Conservation (phyloP, 208 protist species). For the Leptomonas pyrrhocoris region DNA sequence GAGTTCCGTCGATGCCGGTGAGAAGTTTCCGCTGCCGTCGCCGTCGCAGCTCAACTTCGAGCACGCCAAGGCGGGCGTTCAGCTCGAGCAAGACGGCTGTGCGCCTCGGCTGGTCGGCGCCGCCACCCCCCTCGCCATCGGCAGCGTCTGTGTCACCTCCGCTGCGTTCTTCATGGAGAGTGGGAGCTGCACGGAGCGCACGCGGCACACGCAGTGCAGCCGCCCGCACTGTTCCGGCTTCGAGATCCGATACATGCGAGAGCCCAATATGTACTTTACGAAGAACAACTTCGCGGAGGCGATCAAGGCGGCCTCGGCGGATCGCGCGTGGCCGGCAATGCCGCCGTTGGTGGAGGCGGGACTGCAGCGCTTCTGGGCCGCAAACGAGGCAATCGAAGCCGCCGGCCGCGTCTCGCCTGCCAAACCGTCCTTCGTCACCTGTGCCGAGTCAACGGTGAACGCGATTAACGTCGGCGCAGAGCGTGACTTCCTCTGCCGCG, state of each 20-base stretch:
- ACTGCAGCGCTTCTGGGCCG: constrained; percentile 40
- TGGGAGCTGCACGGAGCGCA: constrained; percentile 45
- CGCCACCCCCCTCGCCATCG: constrained; percentile 38
- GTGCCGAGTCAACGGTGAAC: constrained; percentile 60
- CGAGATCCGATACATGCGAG: constrained; percentile 17
- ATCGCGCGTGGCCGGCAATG: constrained; percentile 40
- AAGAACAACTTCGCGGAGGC: constrained; percentile 34
- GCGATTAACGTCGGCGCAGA: constrained; percentile 52
- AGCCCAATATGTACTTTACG: constrained; percentile 37
- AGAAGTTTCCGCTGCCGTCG: neutral
- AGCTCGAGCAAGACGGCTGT: constrained; percentile 48
- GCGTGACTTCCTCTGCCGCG: constrained; percentile 64
- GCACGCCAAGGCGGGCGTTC: constrained; percentile 15
- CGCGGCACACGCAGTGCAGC: constrained; percentile 49
- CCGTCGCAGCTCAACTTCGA: constrained; percentile 42
- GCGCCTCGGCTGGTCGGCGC: constrained; percentile 22
- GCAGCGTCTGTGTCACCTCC: constrained; percentile 63
- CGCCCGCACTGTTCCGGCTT: constrained; percentile 54
- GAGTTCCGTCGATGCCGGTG: constrained; percentile 5
- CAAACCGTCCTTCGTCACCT: constrained; percentile 44
- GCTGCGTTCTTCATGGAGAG: constrained; percentile 47
- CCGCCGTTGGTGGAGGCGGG: constrained; percentile 34
- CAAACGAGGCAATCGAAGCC: constrained; percentile 49
- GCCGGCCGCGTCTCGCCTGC: constrained; percentile 14
- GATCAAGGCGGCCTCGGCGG: constrained; percentile 44